These are phyloP conservation scores for Cryptococcus jaspeensis DNA, from an alignment of 1,284 basidiomycete species.

Conservation along the genomic window DNA sequence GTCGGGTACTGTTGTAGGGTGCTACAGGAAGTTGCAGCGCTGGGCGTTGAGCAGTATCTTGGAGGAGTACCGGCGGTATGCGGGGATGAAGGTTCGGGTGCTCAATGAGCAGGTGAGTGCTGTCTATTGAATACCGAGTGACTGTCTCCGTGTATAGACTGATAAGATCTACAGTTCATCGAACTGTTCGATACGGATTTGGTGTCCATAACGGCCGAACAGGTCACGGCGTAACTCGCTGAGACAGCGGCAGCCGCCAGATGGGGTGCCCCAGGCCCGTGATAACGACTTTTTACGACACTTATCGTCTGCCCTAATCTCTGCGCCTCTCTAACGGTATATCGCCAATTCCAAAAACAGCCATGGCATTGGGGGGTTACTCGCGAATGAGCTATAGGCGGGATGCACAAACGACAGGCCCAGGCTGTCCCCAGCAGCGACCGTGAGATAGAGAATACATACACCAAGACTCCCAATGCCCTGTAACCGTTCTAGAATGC, in stretches of 20 bases:
- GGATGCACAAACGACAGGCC: background rate
- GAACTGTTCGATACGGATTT: conserved; percentile 58
- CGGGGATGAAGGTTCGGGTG: conserved; percentile 56
- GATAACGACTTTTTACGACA: too few relatives aligned
- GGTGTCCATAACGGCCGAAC: conserved; percentile 47
- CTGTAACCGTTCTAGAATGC: conserved; percentile 19
- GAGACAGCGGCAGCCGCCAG: background rate
- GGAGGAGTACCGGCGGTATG: conserved; percentile 57
- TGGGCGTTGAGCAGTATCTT: conserved; percentile 57
- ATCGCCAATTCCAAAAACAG: too few relatives aligned
- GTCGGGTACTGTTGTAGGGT: conserved; percentile 57
- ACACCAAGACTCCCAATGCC: background rate
- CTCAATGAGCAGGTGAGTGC: conserved; percentile 55
- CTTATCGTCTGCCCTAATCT: too few relatives aligned
- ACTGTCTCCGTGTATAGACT: background rate
- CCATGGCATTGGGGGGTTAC: too few relatives aligned
- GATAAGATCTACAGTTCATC: conserved; percentile 51
- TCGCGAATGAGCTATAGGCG: too few relatives aligned
- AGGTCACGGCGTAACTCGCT: conserved; percentile 6
- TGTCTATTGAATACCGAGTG: background rate
- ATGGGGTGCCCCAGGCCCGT: too few relatives aligned
- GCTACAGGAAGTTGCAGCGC: conserved; percentile 52
- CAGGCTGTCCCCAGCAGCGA: background rate
- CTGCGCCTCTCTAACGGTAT: too few relatives aligned
- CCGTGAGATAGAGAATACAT: background rate